These are phyloP conservation scores for Hamigera avellanea DNA, from an alignment of 495 filamentous ascomycete genomes.

Conservation along the genomic window DNA sequence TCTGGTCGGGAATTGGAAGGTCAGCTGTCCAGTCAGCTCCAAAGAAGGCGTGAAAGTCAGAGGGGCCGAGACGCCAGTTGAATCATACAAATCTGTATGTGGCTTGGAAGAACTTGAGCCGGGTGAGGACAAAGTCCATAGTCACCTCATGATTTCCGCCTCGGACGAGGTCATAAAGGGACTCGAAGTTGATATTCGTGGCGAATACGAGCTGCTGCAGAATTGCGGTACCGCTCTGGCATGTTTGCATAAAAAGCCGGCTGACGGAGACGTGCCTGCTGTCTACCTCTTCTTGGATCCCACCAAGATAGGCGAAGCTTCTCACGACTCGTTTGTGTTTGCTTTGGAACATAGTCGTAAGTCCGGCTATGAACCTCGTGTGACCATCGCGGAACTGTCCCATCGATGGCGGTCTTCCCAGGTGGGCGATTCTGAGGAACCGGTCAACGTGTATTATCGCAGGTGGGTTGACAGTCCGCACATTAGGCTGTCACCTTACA, in stretches of 20 bases:
- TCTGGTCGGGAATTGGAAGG: conserved; percentile 38
- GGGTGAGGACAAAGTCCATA: conserved; percentile 28
- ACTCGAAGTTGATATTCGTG: conserved; percentile 36
- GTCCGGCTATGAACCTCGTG: conserved; percentile 41
- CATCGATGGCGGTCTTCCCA: conserved; percentile 20
- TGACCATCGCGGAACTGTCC: conserved; percentile 30
- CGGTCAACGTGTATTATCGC: conserved; percentile 15
- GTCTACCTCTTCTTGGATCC: conserved; percentile 61
- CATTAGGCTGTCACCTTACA: conserved; percentile 5
- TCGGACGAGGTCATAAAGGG: conserved; percentile 12
- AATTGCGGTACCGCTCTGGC: conserved; percentile 57
- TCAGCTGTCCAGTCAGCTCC: conserved; percentile 32
- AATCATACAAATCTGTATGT: conserved; percentile 18
- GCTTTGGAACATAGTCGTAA: conserved; percentile 38
- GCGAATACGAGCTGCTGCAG: conserved; percentile 43
- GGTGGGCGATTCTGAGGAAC: conserved; percentile 1
- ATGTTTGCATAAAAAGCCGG: conserved; percentile 39
- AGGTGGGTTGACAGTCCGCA: conserved; percentile 8
- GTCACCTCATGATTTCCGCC: conserved; percentile 20
- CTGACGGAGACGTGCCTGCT: conserved; percentile 7
- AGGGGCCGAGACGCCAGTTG: conserved; percentile 12
- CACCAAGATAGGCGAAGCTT: conserved; percentile 26
- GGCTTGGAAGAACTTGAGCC: conserved; percentile 27
- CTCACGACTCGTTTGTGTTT: conserved; percentile 55
- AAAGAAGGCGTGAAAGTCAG: conserved; percentile 9